Evolutionary conservation across 352 stramenopile species (phyloP).

Genomic region (Peronospora destructor): DNA sequence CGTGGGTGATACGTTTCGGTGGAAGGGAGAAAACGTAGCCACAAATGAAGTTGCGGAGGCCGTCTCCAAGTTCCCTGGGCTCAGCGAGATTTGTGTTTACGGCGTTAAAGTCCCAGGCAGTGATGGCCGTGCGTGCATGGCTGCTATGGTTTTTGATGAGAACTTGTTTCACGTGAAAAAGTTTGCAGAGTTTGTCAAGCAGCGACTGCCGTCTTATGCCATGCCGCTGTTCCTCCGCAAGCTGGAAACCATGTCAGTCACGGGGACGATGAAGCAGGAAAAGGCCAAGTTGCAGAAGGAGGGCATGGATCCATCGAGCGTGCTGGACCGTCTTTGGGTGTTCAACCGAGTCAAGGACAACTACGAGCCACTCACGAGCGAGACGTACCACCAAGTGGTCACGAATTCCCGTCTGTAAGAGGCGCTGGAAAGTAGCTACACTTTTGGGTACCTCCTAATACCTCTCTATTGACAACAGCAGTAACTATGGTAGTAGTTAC

Average conservation of each 20-base stretch:
- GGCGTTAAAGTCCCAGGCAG: constrained; percentile 61
- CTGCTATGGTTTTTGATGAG: constrained; percentile 75
- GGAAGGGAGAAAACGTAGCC: constrained; percentile 91
- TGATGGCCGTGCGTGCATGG: constrained; percentile 80
- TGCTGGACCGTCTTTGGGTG: constrained; percentile 55
- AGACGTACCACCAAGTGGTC: constrained; percentile 50
- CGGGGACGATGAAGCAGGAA: constrained; percentile 89
- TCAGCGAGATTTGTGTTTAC: constrained; percentile 79
- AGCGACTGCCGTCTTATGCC: constrained; percentile 56
- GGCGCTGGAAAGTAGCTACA: background rate
- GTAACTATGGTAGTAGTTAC: too few relatives aligned
- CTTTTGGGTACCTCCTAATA: background rate
- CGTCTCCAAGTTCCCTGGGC: constrained; percentile 63
- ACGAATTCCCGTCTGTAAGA: constrained; percentile 49
- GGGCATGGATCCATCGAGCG: constrained; percentile 57
- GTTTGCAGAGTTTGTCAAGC: constrained; percentile 48
- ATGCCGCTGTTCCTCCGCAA: constrained; percentile 84
- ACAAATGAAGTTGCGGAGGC: constrained; percentile 86
- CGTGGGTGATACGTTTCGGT: constrained; percentile 90
- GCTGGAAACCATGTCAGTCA: constrained; percentile 66
- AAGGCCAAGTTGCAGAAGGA: constrained; percentile 85
- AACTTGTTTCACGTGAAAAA: constrained; percentile 43
- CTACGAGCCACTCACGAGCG: constrained; percentile 51
- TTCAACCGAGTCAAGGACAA: constrained; percentile 40
- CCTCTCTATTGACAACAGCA: too few relatives aligned